A percentile compares a stretch with the other conserved stretches of the same genome.
phyloP scores from a whole-genome alignment of 345 rosid genomes.

The Gossypium sturtianum region DNA sequence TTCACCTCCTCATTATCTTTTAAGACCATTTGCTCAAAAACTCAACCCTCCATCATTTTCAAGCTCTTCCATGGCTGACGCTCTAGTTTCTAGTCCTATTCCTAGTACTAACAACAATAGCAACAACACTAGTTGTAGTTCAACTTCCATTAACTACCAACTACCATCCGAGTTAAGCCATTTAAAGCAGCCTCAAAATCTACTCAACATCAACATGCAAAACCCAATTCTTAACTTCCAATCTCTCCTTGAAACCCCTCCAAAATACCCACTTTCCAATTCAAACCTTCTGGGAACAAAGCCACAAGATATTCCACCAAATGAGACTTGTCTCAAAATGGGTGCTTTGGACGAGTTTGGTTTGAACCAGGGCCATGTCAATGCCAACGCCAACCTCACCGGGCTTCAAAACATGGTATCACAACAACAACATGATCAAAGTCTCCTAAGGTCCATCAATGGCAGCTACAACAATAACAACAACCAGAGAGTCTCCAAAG shows the following conservation, averaged over 20 bases:
- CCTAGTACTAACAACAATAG: conserved; percentile 15
- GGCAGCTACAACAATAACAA: conserved; percentile 23
- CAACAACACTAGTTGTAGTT: conserved; percentile 13
- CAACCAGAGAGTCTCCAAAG: conserved; percentile 27
- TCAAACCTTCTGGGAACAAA: conserved; percentile 29
- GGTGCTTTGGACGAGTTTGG: conserved; percentile 48
- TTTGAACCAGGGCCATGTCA: conserved; percentile 30
- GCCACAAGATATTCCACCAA: conserved; percentile 19
- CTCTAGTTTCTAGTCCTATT: conserved; percentile 24
- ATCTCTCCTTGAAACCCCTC: conserved; percentile 53
- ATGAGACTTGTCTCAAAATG: conserved; percentile 29
- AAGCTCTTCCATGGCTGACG: conserved; percentile 25
- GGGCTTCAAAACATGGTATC: conserved; percentile 27
- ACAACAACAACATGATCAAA: conserved; percentile 22
- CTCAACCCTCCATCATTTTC: conserved; percentile 34
- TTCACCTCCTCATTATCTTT: conserved; percentile 42
- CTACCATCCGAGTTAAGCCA: conserved; percentile 27
- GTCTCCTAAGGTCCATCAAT: conserved; percentile 36
- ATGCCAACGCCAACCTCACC: conserved; percentile 26
- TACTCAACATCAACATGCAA: conserved; percentile 43
- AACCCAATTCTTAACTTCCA: conserved; percentile 59
- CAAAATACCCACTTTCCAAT: conserved; percentile 33
- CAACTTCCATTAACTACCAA: conserved; percentile 31
- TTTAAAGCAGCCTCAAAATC: conserved; percentile 26
- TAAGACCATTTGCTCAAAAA: conserved; percentile 51